These are phyloP conservation scores for Fusarium virguliforme DNA, from an alignment of 2,329 filamentous ascomycete species.

Conservation along the genomic window DNA sequence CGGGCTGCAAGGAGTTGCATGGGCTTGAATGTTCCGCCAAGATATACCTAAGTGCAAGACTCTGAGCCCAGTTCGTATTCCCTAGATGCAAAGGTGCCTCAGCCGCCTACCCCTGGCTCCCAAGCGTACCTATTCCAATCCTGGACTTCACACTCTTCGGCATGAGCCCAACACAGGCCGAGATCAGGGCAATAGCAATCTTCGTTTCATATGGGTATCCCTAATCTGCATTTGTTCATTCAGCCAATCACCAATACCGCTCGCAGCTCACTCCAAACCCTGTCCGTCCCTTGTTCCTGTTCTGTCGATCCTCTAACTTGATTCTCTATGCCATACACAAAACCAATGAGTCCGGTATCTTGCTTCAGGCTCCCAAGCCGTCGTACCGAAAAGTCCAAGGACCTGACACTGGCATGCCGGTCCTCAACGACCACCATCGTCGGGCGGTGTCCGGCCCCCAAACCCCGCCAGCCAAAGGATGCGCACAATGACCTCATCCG, in stretches of 20 bases:
- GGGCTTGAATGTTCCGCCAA: no score
- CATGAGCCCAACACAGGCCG: neutral
- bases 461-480: constrained; percentile 16
- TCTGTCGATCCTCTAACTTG: constrained; percentile 31
- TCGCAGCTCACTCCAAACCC: constrained; percentile 32
- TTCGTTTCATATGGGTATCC: constrained; percentile 41
- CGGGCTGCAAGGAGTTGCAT: neutral
- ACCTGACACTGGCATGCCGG: neutral
- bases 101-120: neutral
- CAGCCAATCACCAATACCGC: constrained; percentile 42
- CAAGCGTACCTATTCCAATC: no score
- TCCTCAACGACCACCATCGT: constrained; percentile 2
- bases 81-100: neutral
- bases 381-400: constrained; percentile 1
- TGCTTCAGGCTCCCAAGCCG: neutral
- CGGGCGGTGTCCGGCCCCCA: constrained; percentile 5
- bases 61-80: neutral
- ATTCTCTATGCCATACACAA: constrained; percentile 43
- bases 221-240: constrained; percentile 33
- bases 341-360: constrained; percentile 10
- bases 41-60: no score
- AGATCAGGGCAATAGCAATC: constrained; percentile 22
- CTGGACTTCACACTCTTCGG: neutral
- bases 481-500: constrained; percentile 17
- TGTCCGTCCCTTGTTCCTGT: constrained; percentile 8